Base-by-base conservation (phyloP, 2,329 filamentous ascomycete genomes). In the Drechslerella stenobrocha region DNA sequence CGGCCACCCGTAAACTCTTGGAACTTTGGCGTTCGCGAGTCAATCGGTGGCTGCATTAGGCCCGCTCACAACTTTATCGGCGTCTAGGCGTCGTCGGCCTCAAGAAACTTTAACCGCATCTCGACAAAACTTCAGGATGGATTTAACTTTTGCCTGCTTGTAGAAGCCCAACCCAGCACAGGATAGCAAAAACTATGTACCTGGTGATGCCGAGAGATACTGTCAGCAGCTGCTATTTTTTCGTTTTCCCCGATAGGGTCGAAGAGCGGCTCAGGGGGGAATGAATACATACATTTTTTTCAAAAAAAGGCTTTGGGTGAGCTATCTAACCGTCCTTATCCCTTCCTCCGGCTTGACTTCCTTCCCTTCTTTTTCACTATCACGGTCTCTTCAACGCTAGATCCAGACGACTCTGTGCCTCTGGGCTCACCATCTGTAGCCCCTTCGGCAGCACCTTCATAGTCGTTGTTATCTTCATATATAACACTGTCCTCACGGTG, bases 361-460 rank as follows among this genome's bases (percentile, higher is more conserved):
- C 64, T 57, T 37, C 53, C 63, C 52, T 63, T 69, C 52, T 69
- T 69, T 50, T 69, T 69, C 42, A 63, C 64, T 22, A 67, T 55
- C n/a, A 69, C 56, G 4, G 50, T 35, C 28, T 61, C 57, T 37
- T 69, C 64, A 13, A 61, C 58, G 7, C 57, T 30, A 47, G 56
- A 61, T 50, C 52, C 64, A 52, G 57, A 61, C 22, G 50, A 50
- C 15, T 61, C 64, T 9, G 61, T 47, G 11, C 34, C 61, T 53
- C 55, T 67, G 42, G 42, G 56, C 34, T 59, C 61, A 8, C 51
- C 58, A 22, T 56, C 58, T 11, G 58, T 51, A 11, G 15, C 46
- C 24, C 58, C 58, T 6, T 46, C 60, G 28, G 23, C 52, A 9
- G 37, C 37, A 30, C 18, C 44, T 9, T 67, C 63, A 24, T 22